Conservation (phyloP, 176 grass and related monocot genomes). For the Pontederia paniculata region DNA sequence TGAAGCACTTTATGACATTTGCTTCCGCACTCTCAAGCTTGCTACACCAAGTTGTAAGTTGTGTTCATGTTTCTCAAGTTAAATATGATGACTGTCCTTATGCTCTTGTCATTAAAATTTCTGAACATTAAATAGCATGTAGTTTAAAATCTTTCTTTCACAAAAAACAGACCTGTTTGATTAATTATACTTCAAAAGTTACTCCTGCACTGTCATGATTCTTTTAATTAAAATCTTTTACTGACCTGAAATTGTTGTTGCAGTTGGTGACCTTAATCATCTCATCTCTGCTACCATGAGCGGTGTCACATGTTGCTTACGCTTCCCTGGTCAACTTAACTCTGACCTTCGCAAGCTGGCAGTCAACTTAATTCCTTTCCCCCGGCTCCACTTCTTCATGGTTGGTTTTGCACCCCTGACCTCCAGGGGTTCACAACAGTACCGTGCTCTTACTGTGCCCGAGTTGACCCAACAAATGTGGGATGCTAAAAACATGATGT, state of each 20-base stretch:
- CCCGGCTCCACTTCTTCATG: constrained; percentile 97
- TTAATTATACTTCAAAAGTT: too few relatives aligned
- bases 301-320: constrained; percentile 71
- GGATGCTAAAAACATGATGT: constrained; percentile 98
- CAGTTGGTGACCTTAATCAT: constrained; percentile 86
- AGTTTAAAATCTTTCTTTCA: not conserved
- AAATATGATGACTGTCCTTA: not conserved
- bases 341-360: constrained; percentile 82
- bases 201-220: not conserved
- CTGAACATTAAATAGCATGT: too few relatives aligned
- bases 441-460: constrained; percentile 65
- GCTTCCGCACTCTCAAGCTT: constrained; percentile 90
- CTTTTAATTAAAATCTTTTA: not conserved
- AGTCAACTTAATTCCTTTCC: constrained; percentile 81
- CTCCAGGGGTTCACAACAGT: constrained; percentile 63
- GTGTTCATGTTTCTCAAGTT: not conserved
- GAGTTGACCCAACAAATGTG: constrained; percentile 95
- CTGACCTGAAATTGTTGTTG: not conserved
- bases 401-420: constrained; percentile 72
- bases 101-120: not conserved
- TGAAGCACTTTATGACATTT: constrained; percentile 85
- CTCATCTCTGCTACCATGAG: constrained; percentile 87
- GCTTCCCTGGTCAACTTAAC: constrained; percentile 88
- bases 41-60: constrained; percentile 74
- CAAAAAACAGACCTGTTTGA: not conserved